Evolutionary conservation across 768 basidiomycete genomes (phyloP).

Genomic region (Candolleomyces aberdarensis): DNA sequence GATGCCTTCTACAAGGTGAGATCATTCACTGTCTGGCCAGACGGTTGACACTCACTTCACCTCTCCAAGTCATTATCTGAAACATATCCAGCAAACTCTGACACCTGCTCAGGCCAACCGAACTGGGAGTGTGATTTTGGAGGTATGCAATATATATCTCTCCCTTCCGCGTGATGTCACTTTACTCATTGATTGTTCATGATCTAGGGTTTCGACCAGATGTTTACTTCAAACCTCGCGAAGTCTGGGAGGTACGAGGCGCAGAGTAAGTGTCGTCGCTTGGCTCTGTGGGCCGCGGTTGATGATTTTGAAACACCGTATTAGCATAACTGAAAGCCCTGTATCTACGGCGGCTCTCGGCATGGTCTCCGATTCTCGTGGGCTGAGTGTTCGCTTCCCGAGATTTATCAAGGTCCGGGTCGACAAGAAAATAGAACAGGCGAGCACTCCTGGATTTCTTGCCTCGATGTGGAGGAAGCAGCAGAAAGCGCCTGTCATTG

Average conservation of each 20-base stretch:
- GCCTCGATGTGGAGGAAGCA: constrained; percentile 68
- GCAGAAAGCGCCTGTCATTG: constrained; percentile 34
- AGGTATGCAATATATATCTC: constrained; percentile 39
- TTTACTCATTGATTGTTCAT: constrained; percentile 2
- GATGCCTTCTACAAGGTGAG: constrained; percentile 76
- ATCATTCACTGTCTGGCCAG: neutral
- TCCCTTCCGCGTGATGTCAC: neutral
- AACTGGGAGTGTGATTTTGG: constrained; percentile 63
- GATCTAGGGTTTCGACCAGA: constrained; percentile 57
- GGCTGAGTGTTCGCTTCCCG: constrained; percentile 85
- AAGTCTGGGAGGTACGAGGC: constrained; percentile 89
- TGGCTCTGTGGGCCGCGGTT: constrained; percentile 2
- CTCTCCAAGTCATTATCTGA: constrained; percentile 21
- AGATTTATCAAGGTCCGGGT: constrained; percentile 72
- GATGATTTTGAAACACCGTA: constrained; percentile 1
- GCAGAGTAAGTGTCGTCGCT: constrained; percentile 50
- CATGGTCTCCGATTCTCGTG: constrained; percentile 48
- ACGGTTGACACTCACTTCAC: neutral
- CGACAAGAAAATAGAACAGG: constrained; percentile 72
- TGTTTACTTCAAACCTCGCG: constrained; percentile 66
- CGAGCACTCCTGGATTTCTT: constrained; percentile 69
- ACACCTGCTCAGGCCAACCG: constrained; percentile 48
- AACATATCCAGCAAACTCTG: constrained; percentile 56
- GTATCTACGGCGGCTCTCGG: constrained; percentile 78
- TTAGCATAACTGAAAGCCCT: constrained; percentile 79